Conservation (phyloP, 176 grass and related monocot genomes). For the Carex kokanica region DNA sequence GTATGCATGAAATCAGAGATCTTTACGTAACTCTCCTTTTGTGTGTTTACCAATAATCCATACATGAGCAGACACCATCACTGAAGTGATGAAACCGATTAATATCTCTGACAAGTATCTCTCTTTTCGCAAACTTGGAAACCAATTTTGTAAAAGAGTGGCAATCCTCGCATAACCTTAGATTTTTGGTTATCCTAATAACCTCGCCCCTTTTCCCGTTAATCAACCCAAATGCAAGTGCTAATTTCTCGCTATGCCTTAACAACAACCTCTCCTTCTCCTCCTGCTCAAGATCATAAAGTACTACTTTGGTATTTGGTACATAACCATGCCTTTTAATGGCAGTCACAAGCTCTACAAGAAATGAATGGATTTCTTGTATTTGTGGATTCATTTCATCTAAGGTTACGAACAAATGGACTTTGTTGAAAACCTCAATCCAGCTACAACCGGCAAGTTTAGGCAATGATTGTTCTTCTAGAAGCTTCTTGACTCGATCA, state of each 20-base stretch:
- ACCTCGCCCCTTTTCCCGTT: constrained; percentile 50
- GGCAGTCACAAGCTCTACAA: constrained; percentile 38
- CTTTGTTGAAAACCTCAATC: constrained; percentile 80
- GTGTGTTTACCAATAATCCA: constrained; percentile 69
- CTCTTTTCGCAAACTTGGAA: constrained; percentile 60
- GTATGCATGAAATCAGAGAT: neutral
- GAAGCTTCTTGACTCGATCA: constrained; percentile 53
- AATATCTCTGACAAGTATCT: constrained; percentile 81
- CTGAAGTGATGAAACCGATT: constrained; percentile 85
- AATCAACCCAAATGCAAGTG: constrained; percentile 86
- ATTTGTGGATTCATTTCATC: constrained; percentile 61
- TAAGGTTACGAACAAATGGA: constrained; percentile 55
- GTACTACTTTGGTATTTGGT: constrained; percentile 53
- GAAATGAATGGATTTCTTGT: constrained; percentile 35
- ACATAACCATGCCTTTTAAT: constrained; percentile 72
- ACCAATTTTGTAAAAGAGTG: constrained; percentile 87
- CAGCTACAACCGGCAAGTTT: constrained; percentile 84
- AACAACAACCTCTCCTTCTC: constrained; percentile 86
- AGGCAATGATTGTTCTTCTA: constrained; percentile 51
- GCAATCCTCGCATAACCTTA: constrained; percentile 85
- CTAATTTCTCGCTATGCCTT: constrained; percentile 86
- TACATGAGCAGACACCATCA: constrained; percentile 69
- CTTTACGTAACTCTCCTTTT: neutral
- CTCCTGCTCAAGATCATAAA: constrained; percentile 68
- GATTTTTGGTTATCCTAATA: constrained; percentile 84